Base-by-base conservation (phyloP, 23 red algal genomes). In the Gracilaria caudata region DNA sequence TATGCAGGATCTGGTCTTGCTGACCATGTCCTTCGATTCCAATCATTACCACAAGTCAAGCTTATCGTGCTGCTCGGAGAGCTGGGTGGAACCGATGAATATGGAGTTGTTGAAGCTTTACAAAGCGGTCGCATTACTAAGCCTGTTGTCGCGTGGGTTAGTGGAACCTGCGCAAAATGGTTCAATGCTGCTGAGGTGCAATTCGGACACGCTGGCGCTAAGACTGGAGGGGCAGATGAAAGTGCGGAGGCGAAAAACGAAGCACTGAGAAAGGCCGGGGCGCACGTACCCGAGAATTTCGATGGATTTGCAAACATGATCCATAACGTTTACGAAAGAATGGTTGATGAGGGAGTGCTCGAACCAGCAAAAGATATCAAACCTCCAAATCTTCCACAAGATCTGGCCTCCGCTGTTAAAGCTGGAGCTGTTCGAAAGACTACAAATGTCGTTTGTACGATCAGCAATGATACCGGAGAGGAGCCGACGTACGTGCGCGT, bases 151-250 rank as follows among this genome's bases (percentile, higher is more conserved):
- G 97, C 93, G 39, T 99, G 97, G 97, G 94, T 99, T 51, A 92
- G 78, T 26, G 97, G 97, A 36, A 96, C 97, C 7, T 99, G 97
- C 51, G 97, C 97, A 7, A 94, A 86, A 38, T 94, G 94, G 82
- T 99, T 99, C 74, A 94, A 99, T 76, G 75, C 84, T 56, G 51
- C 97, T 8, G 97, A 99, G 58, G 97, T 99, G 24, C 97, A 99
- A 90, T 99, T 99, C 79, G 97, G 97, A 13, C 97, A 99, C 66
- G 97, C 97, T 25, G 97, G 97, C 32, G 97, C 97, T n/a, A 95
- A 94, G 55, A 88, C 93, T 34, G 94, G 87, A 44, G 78, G 71
- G 13, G 77, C 26, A 11, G 95, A 98, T 77, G 92, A 92, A 64
- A 81, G 82, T 28, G 97, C 97, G 3, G 80, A 80, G 60, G 84